Percentiles rank a stretch among this genome's conserved stretches.
phyloP scores from a whole-genome alignment of 1,284 basidiomycete species.

The Puccinia horiana region DNA sequence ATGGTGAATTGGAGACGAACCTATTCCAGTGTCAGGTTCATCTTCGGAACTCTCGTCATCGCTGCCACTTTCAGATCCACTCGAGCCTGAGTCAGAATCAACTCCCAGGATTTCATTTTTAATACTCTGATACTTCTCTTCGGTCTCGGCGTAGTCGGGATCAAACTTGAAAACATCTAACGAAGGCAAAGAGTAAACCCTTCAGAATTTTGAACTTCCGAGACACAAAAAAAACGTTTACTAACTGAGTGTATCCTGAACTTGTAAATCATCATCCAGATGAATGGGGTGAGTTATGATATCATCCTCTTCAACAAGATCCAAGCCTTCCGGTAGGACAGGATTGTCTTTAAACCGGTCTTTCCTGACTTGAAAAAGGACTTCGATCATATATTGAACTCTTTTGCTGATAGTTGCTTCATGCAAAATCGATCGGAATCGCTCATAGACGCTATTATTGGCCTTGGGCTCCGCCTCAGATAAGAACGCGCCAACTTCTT shows the following conservation, averaged over 20 bases:
- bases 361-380: conserved; percentile 94
- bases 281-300: conserved; percentile 77
- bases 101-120: conserved; percentile 87
- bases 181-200: not conserved
- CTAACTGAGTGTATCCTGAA: conserved; percentile 90
- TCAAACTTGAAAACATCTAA: conserved; percentile 94
- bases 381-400: conserved; percentile 99
- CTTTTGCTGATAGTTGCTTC: conserved; percentile 90
- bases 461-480: conserved; percentile 91
- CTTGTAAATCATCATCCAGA: conserved; percentile 86
- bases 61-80: conserved; percentile 60
- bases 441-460: conserved; percentile 87
- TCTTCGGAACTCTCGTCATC: conserved; percentile 61
- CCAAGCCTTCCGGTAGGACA: conserved; percentile 84
- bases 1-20: not conserved
- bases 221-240: conserved; percentile 51
- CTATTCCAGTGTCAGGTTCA: conserved; percentile 66
- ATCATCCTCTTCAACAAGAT: conserved; percentile 95
- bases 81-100: conserved; percentile 53
- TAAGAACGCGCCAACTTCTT: conserved; percentile 94
- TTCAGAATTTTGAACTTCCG: not conserved
- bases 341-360: conserved; percentile 99
- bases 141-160: conserved; percentile 82
- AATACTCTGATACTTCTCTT: conserved; percentile 88
- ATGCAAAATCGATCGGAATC: conserved; percentile 93